Base-by-base conservation (phyloP, 768 basidiomycete genomes). In the Boletellus ananiceps region DNA sequence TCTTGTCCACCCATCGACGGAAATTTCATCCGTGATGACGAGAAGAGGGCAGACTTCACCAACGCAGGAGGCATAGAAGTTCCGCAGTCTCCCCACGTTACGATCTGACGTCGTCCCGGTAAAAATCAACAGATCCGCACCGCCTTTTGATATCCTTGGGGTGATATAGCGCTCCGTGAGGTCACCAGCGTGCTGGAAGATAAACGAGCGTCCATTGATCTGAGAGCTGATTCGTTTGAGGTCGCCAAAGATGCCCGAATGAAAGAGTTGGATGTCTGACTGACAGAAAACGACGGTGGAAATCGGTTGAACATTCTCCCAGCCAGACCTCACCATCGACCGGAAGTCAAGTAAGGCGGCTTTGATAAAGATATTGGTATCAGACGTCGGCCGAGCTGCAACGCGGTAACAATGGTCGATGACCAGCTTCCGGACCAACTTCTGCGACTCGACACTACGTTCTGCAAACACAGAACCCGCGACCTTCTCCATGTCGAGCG, bases 31-130 rank as follows among this genome's bases (percentile, higher is more conserved):
- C 7, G 58, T 63, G 44, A 65, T 39, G 19, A 64, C 19, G 11
- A 64, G 54, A 19, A 65, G 31, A 34, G 62, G 62, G n/a, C 61
- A 58, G 27, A 63, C 44, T 12, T 65, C 63, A 23, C 62, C 62
- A 14, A 29, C 33, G 41, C 51, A 65, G 8, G 48, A 39, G 11
- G 33, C 6, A 27, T 65, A 61, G 44, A 60, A 64, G 0, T 32
- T 25, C 5, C 14, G 18, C 3, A 62, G 47, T 14, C 8, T 47
- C 38, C 37, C 47, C 34, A 32, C 14, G 23, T 63, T 65, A 5
- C 3, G 11, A 4, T 36, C 40, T 5, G 52, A 41, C 54, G 37
- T 38, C 9, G n/a, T 42, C 35, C 58, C 62, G 5, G 54, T 7
- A 13, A 64, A 64, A 34, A 64, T 50, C 36, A 64, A 44, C 14